These are phyloP conservation scores for Phaeoacremonium minimum DNA, from an alignment of 2,329 filamentous ascomycete species.

Conservation along the genomic window DNA sequence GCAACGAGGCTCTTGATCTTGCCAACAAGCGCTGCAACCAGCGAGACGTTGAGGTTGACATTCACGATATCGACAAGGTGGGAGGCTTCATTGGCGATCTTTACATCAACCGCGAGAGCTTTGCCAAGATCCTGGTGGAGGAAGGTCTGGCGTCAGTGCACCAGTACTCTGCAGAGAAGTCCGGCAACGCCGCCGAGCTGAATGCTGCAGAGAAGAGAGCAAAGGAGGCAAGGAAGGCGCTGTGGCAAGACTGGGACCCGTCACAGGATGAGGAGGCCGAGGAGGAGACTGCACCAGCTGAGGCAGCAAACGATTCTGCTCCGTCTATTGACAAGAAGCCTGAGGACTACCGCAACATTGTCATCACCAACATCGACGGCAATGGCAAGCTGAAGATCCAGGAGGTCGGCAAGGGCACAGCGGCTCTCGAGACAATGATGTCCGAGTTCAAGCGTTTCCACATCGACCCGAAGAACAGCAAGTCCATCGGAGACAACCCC, in stretches of 20 bases:
- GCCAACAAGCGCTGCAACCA: constrained; percentile 86
- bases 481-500: constrained; percentile 67
- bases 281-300: constrained; percentile 45
- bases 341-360: constrained; percentile 85
- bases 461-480: constrained; percentile 74
- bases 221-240: constrained; percentile 80
- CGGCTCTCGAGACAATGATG: constrained; percentile 83
- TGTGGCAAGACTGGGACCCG: constrained; percentile 95
- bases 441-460: constrained; percentile 88
- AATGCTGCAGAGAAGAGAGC: constrained; percentile 83
- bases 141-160: constrained; percentile 92
- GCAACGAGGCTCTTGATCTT: constrained; percentile 89
- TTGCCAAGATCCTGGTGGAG: constrained; percentile 88
- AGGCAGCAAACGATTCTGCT: constrained; percentile 46
- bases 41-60: constrained; percentile 92
- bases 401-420: constrained; percentile 80
- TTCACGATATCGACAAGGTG: constrained; percentile 92
- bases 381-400: constrained; percentile 86
- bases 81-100: constrained; percentile 96
- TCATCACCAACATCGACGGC: constrained; percentile 84
- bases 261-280: constrained; percentile 70
- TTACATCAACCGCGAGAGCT: constrained; percentile 92
- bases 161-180: constrained; percentile 92
- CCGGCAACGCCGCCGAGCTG: constrained; percentile 82
- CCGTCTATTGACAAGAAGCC: constrained; percentile 62